These are phyloP conservation scores for Paramarasmius palmivorus DNA, from an alignment of 1,284 basidiomycete species.

Conservation along the genomic window DNA sequence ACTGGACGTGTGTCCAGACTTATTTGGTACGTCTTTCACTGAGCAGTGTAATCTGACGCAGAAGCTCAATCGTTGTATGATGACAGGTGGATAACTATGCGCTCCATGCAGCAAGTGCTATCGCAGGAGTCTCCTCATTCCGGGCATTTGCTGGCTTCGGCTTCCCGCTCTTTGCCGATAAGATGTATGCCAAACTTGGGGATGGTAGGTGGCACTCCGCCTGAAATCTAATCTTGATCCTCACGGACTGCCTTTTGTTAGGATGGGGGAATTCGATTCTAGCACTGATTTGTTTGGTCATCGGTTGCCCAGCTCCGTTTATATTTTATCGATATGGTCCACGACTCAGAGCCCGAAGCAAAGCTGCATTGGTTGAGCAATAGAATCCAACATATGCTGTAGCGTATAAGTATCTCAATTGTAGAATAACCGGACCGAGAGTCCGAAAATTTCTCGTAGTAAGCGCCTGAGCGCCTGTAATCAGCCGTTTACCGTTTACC, in stretches of 20 bases:
- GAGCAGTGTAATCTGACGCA: too few relatives aligned
- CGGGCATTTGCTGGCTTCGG: conserved; percentile 31
- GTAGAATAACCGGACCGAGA: too few relatives aligned
- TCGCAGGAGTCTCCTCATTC: conserved; percentile 29
- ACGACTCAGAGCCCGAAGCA: conserved; percentile 29
- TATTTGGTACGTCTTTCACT: conserved; percentile 21
- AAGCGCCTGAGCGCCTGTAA: too few relatives aligned
- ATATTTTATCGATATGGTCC: conserved; percentile 35
- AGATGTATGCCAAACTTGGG: conserved; percentile 27
- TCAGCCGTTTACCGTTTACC: too few relatives aligned
- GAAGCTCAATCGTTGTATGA: background rate
- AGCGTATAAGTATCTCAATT: too few relatives aligned
- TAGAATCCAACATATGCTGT: too few relatives aligned
- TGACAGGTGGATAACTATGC: conserved; percentile 29
- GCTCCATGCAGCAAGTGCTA: conserved; percentile 28
- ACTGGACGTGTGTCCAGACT: conserved; percentile 31
- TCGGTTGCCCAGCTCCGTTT: conserved; percentile 34
- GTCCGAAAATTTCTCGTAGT: too few relatives aligned
- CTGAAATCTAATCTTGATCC: background rate
- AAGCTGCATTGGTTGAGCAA: conserved; percentile 29
- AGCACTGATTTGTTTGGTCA: conserved; percentile 31
- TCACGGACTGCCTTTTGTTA: too few relatives aligned
- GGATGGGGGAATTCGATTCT: conserved; percentile 33
- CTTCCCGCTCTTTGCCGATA: conserved; percentile 32
- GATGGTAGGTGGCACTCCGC: conserved; percentile 21